Evolutionary conservation across 345 rosid genomes (phyloP), one percentile per base, ranked within the genome.

Genomic region (Aurinia saxatilis): DNA sequence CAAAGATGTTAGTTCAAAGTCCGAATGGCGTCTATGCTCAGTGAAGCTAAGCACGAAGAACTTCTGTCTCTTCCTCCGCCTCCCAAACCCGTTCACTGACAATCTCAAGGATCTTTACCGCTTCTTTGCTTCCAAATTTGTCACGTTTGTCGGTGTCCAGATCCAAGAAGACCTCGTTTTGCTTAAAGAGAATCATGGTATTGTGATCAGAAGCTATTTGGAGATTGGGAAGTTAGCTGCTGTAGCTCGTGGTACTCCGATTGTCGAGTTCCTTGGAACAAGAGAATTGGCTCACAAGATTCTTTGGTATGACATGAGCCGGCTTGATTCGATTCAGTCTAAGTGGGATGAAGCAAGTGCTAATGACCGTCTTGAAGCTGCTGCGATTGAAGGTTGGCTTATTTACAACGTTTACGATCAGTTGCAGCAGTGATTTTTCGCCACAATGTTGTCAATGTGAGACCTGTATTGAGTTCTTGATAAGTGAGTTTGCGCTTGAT

Each of bases 371-470:
- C 70, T 71, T 50, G 75, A 71, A 64, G 75, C 75, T 63, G 75
- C 75, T 0, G 75, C 75, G 5, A 64, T 71, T 64, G 75, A 71
- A 50, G 75, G 75, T 64, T 71, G 75, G 75, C 75, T 63, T 63
- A 50, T 71, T 57, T 63, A 11, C 53, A 71, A 56, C 57, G 75
- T 71, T 8, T 71, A 64, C 7, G 75, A 71, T 64, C 70, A 71
- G 4, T 41, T 71, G 59, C 70, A 71, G 50, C 63, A 53, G 63
- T 60, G 63, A 69, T 10, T 8, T 12, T 15, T 33, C 0, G 10
- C 2, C 0, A 38, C 7, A 1, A 31, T 50, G 33, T 56, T 25
- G 15, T 65, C 42, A 7, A 5, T 41, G 27, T 14, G 9, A 31
- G 15, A 50, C 47, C 35, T 33, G 11, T 11, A 23, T 21, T n/a